These are phyloP conservation scores for Candida montana DNA, from an alignment of 805 yeast species.

Conservation along the genomic window DNA sequence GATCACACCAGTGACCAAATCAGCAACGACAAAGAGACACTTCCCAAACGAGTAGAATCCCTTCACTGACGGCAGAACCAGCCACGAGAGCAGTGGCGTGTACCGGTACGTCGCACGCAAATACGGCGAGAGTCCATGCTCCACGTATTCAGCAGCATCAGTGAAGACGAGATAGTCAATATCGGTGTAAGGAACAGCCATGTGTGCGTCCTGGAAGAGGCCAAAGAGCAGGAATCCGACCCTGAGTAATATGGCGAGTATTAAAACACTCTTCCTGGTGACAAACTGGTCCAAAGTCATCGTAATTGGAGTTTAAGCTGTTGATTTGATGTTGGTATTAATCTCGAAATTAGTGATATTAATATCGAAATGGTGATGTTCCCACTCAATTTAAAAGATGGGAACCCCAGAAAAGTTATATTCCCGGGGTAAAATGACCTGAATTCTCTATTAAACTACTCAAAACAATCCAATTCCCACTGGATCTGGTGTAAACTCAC, in stretches of 20 bases:
- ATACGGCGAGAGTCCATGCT: slow-evolving; percentile 60
- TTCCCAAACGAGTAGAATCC: slow-evolving; percentile 74
- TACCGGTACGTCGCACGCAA: slow-evolving; percentile 84
- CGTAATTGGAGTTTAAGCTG: too few relatives aligned
- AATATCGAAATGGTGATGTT: too few relatives aligned
- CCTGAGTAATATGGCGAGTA: slow-evolving; percentile 35
- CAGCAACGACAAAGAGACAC: slow-evolving; percentile 67
- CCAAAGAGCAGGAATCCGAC: slow-evolving; percentile 71
- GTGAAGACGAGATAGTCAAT: slow-evolving; percentile 91
- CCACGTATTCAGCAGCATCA: slow-evolving; percentile 79
- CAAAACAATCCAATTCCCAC: too few relatives aligned
- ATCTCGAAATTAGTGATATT: too few relatives aligned
- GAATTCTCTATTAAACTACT: too few relatives aligned
- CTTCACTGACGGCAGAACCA: slow-evolving; percentile 60
- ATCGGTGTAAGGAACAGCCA: slow-evolving; percentile 86
- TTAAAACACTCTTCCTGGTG: too few relatives aligned
- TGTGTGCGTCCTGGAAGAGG: slow-evolving; percentile 73
- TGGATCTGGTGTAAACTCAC: too few relatives aligned
- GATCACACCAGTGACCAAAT: slow-evolving; percentile 74
- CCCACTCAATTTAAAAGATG: too few relatives aligned
- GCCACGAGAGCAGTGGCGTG: slow-evolving; percentile 87
- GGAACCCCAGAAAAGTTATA: too few relatives aligned
- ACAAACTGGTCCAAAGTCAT: too few relatives aligned
- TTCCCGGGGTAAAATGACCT: too few relatives aligned
- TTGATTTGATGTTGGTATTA: too few relatives aligned